Percentiles rank a stretch among this genome's conserved stretches.
Conservation (phyloP, 768 basidiomycete genomes). For the Mycena pura region DNA sequence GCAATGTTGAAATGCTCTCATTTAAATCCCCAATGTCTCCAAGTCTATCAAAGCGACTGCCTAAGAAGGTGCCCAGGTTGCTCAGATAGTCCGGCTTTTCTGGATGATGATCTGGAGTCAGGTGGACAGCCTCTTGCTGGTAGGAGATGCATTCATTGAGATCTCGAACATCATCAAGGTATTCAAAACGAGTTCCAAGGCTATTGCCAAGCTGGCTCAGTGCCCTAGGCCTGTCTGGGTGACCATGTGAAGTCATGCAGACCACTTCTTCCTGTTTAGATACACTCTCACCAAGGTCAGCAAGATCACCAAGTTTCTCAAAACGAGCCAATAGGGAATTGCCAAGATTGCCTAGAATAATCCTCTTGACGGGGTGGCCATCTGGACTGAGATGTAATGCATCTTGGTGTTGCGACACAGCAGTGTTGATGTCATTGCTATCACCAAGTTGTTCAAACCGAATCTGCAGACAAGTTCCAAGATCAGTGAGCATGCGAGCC, state of each 20-base stretch:
- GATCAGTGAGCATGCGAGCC: slow-evolving; percentile 41
- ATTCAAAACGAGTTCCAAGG: slow-evolving; percentile 24
- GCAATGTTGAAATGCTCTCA: slow-evolving; percentile 23
- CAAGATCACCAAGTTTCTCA: slow-evolving; percentile 20
- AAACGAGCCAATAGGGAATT: slow-evolving; percentile 27
- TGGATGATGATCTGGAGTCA: slow-evolving; percentile 25
- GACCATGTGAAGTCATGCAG: slow-evolving; percentile 23
- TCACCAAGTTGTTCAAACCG: slow-evolving; percentile 28
- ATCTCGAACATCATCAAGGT: slow-evolving; percentile 27
- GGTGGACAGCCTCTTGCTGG: slow-evolving; percentile 17
- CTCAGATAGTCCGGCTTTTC: slow-evolving; percentile 12
- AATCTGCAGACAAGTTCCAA: slow-evolving; percentile 17
- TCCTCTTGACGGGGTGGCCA: slow-evolving; percentile 34
- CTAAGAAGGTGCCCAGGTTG: slow-evolving; percentile 20
- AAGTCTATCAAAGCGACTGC: slow-evolving; percentile 24
- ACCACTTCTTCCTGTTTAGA: slow-evolving; percentile 16
- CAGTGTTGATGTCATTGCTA: slow-evolving; percentile 30
- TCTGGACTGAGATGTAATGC: slow-evolving; percentile 26
- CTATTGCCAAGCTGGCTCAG: slow-evolving; percentile 31
- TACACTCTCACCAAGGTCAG: slow-evolving; percentile 31
- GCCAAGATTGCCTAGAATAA: slow-evolving; percentile 34
- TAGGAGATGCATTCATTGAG: slow-evolving; percentile 26
- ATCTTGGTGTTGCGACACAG: slow-evolving; percentile 15
- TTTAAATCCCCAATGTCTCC: slow-evolving; percentile 28
- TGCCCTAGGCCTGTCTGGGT: slow-evolving; percentile 38